phyloP scores from a whole-genome alignment of 257 asterid species.

The Solanum ahanhuiri region DNA sequence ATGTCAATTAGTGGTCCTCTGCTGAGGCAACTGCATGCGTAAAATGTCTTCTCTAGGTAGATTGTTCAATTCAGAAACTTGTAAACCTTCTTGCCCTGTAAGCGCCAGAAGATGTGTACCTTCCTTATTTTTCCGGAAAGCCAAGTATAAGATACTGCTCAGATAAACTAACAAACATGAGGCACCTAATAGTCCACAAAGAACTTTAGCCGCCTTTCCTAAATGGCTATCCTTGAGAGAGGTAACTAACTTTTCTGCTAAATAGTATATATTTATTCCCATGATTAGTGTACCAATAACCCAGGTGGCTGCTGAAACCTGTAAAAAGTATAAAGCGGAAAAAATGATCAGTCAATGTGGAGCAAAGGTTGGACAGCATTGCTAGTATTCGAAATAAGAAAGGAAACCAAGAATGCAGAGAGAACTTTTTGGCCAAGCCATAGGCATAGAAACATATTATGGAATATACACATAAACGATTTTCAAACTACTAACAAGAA shows the following conservation, averaged over 20 bases:
- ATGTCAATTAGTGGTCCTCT: constrained; percentile 22
- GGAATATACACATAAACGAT: background rate
- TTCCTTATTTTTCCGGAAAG: constrained; percentile 50
- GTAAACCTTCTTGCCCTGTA: constrained; percentile 31
- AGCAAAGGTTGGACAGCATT: background rate
- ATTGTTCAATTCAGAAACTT: constrained; percentile 12
- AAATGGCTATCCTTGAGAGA: constrained; percentile 50
- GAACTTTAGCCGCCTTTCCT: constrained; percentile 20
- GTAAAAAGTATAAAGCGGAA: constrained; percentile 7
- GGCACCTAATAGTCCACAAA: constrained; percentile 63
- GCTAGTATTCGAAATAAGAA: background rate
- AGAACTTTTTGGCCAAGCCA: background rate
- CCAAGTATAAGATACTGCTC: constrained; percentile 54
- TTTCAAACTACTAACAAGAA: background rate
- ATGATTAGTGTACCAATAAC: constrained; percentile 66
- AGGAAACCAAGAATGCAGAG: background rate
- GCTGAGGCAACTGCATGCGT: constrained; percentile 73
- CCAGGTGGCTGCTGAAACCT: constrained; percentile 81
- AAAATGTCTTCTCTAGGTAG: constrained; percentile 71
- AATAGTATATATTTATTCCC: constrained; percentile 73
- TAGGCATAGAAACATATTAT: background rate
- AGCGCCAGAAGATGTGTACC: constrained; percentile 56
- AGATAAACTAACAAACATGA: constrained; percentile 55
- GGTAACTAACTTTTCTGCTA: constrained; percentile 47
- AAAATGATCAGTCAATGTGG: background rate